phyloP scores from a whole-genome alignment of 2,329 filamentous ascomycete genomes.

The Colletotrichum endophyticum region DNA sequence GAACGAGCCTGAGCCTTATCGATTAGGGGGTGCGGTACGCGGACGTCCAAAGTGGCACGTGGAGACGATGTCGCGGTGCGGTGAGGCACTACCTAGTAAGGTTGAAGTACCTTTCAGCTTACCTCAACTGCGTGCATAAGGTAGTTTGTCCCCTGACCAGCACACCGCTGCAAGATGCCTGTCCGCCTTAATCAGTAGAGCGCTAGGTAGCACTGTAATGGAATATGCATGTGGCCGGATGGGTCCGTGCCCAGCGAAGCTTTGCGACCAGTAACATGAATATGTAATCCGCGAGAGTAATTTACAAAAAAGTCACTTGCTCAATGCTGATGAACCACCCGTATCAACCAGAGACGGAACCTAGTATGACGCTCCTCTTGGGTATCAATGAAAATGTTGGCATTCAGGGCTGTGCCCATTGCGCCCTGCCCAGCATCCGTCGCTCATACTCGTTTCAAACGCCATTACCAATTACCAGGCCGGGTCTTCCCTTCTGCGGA shows the following conservation, averaged over 20 bases:
- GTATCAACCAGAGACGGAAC: background rate
- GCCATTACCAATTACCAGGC: constrained; percentile 73
- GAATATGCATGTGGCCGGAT: background rate
- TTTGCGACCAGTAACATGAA: background rate
- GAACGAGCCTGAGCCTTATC: background rate
- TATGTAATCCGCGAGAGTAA: background rate
- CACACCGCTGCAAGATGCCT: background rate
- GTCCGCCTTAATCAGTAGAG: background rate
- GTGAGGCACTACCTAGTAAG: background rate
- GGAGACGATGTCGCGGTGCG: background rate
- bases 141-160: background rate
- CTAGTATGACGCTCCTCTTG: background rate
- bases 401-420: background rate
- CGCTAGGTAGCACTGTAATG: background rate
- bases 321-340: background rate
- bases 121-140: background rate
- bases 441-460: too few species aligned
- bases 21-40: background rate
- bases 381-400: background rate
- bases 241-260: background rate
- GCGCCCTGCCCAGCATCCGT: background rate
- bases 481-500: constrained; percentile 80
- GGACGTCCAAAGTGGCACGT: background rate
- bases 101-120: background rate
- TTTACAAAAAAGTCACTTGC: background rate